These are phyloP conservation scores for Solanum habrochaites DNA, from an alignment of 257 asterid genomes.

Conservation along the genomic window DNA sequence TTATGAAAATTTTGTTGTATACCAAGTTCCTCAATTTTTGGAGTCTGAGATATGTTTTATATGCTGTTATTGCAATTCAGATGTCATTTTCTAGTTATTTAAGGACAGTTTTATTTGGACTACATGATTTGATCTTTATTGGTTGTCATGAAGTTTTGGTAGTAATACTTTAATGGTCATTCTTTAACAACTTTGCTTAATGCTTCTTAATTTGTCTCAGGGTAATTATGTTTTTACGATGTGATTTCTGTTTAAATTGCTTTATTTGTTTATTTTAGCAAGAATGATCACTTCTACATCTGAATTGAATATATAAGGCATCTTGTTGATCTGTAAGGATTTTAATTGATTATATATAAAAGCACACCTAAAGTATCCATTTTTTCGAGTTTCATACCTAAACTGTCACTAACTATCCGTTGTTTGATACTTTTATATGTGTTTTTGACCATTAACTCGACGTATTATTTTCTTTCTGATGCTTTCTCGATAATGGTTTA, in stretches of 20 bases:
- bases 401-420: not conserved
- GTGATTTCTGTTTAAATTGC: not conserved
- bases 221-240: not conserved
- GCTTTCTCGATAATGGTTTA: not conserved
- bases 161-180: not conserved
- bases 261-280: not conserved
- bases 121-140: not conserved
- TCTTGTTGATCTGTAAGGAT: not conserved
- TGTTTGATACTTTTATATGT: not conserved
- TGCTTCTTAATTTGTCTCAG: not conserved
- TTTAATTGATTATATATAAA: no score
- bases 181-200: not conserved
- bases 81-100: not conserved
- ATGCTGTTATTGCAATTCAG: slow-evolving; percentile 2
- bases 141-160: not conserved
- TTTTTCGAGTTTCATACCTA: not conserved
- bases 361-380: not conserved
- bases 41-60: not conserved
- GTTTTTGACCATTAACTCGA: not conserved
- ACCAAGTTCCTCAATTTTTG: not conserved
- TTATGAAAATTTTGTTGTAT: not conserved
- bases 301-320: not conserved
- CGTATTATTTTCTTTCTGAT: not conserved
- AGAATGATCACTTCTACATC: not conserved
- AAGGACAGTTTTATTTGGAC: not conserved